phyloP scores from a whole-genome alignment of 2,329 filamentous ascomycete species.

The Sclerotiophoma versabilis region DNA sequence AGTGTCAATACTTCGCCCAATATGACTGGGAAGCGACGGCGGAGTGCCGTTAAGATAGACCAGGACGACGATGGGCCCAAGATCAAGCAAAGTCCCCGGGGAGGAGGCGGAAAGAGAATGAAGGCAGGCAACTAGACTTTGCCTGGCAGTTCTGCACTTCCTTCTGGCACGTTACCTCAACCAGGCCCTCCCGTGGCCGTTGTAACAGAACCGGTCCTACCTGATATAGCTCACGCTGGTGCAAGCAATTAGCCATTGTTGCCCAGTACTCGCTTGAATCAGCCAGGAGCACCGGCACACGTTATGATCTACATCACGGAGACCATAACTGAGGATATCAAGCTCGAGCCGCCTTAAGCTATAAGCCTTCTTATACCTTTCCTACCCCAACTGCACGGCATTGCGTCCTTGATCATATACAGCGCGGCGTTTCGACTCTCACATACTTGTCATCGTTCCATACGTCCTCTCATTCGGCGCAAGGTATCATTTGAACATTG shows the following conservation, averaged over 20 bases:
- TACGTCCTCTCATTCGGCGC: constrained; percentile 8
- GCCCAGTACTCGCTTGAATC: background rate
- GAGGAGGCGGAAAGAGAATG: constrained; percentile 50
- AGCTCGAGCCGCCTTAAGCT: background rate
- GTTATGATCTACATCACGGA: background rate
- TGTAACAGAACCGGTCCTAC: background rate
- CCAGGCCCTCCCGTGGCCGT: background rate
- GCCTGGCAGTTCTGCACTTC: background rate
- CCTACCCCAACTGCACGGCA: background rate
- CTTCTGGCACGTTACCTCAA: background rate
- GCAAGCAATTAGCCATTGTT: background rate
- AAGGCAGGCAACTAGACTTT: constrained; percentile 35
- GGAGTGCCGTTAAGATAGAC: constrained; percentile 68
- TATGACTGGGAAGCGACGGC: constrained; percentile 64
- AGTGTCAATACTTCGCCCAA: constrained; percentile 70
- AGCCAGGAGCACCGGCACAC: background rate
- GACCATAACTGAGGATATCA: background rate
- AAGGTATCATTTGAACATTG: background rate
- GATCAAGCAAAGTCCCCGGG: constrained; percentile 57
- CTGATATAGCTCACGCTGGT: background rate
- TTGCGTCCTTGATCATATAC: constrained; percentile 11
- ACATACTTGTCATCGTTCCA: constrained; percentile 3
- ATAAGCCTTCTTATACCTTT: background rate
- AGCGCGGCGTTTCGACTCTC: constrained; percentile 18
- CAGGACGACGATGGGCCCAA: constrained; percentile 58